Conservation (phyloP, 208 protist species). For the Acanthamoeba quina region DNA sequence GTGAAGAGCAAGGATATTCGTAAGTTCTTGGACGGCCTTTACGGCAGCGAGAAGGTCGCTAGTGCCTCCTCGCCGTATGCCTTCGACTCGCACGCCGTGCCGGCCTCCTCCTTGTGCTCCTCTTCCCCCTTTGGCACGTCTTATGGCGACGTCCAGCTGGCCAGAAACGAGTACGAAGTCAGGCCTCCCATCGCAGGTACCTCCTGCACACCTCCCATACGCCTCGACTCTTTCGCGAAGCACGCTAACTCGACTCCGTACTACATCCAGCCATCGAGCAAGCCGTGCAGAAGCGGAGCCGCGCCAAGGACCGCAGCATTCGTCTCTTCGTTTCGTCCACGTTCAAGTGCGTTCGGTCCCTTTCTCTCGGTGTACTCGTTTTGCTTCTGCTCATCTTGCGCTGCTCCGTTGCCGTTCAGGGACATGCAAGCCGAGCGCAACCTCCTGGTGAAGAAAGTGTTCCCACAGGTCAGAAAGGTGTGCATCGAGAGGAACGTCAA, state of each 20-base stretch:
- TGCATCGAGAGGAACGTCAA: slow-evolving; percentile 27
- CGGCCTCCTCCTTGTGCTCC: background rate
- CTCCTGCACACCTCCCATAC: background rate
- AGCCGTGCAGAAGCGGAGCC: background rate
- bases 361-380: no score
- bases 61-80: no score
- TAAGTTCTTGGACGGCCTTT: background rate
- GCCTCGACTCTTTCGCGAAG: no score
- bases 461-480: slow-evolving; percentile 67
- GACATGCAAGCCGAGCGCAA: slow-evolving; percentile 73
- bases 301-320: slow-evolving; percentile 40
- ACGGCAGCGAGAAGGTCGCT: background rate
- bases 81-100: background rate
- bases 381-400: background rate
- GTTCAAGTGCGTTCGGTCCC: slow-evolving; percentile 14
- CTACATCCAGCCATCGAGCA: background rate
- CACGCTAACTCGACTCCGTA: background rate
- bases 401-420: background rate
- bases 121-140: background rate
- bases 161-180: slow-evolving; percentile 40
- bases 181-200: background rate
- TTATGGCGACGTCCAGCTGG: background rate
- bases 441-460: slow-evolving; percentile 72
- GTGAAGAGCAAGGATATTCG: no score
- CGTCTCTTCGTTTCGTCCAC: slow-evolving; percentile 62